Base-by-base conservation (phyloP, 306 rosid genomes). In the Pterocarpus macrocarpus region DNA sequence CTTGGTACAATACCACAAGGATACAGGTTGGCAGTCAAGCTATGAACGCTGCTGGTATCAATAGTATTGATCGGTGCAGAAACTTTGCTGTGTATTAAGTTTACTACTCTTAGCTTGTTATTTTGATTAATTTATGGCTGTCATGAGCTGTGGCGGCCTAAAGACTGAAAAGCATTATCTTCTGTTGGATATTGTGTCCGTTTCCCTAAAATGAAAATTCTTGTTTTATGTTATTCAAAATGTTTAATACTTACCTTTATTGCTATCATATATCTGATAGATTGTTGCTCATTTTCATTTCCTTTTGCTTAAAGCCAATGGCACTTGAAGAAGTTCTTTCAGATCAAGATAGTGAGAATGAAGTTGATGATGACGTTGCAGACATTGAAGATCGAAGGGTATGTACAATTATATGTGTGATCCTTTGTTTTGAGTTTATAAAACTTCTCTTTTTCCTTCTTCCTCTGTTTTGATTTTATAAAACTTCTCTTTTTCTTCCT, bases 261-360 rank as follows among this genome's bases (percentile, higher is more conserved):
- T 82, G 35, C 65, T 39, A 66, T 81, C 64, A 22, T 4, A 59
- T 83, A 16, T 68, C 57, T 35, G 30, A 43, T 38, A 22, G 52
- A 36, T 63, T 33, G 7, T 64, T 67, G 22, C 36, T 81, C 56
- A 70, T 79, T 68, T 71, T 82, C 62, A 16, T 76, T 50, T 6
- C n/a, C 17, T n/a, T 81, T 67, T 82, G 68, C 77, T 82, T 90
- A 83, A 87, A 96, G 99, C 90, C 91, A 34, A 92, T 96, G 97
- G 62, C 83, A 47, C 62, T 72, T 77, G 97, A 90, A 59, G 94
- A 93, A 86, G 97, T 87, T 65, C 78, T 86, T 73, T 64, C 90
- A 10, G 92, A 86, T 47, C 75, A 84, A 76, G 98, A 93, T 71
- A 96, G 97, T 76, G 99, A 96, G 86, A 90, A 86, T 88, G 99